Percentiles rank a stretch among this genome's conserved stretches.
phyloP scores from a whole-genome alignment of 1,284 basidiomycete species.

The Ceratobasidium sp. region DNA sequence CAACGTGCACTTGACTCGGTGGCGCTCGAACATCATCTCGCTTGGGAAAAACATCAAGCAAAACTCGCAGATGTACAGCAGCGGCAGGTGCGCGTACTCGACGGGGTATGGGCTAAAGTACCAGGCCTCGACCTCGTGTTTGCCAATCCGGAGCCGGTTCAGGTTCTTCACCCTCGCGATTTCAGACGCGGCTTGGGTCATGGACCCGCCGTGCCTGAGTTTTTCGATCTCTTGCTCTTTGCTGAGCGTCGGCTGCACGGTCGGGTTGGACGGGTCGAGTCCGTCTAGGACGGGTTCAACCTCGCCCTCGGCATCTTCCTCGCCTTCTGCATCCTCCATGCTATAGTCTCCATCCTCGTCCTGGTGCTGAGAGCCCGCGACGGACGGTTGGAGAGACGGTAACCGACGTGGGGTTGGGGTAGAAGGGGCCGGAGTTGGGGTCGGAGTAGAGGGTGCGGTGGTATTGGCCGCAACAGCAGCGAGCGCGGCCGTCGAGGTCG shows the following conservation, averaged over 20 bases:
- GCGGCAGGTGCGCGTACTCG: constrained; percentile 95
- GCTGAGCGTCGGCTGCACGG: constrained; percentile 60
- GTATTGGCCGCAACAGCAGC: constrained; percentile 41
- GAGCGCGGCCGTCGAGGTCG: constrained; percentile 51
- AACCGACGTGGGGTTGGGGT: constrained; percentile 37
- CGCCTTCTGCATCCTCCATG: constrained; percentile 51
- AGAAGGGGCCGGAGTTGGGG: constrained; percentile 40
- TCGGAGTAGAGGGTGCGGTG: not conserved
- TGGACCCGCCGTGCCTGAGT: constrained; percentile 95
- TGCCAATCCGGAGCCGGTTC: constrained; percentile 96
- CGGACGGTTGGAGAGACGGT: constrained; percentile 43
- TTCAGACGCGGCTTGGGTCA: constrained; percentile 99
- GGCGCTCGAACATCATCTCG: constrained; percentile 88
- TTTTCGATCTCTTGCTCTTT: constrained; percentile 99
- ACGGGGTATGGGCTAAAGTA: constrained; percentile 99
- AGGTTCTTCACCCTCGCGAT: constrained; percentile 98
- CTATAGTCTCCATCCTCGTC: constrained; percentile 63
- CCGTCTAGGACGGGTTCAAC: constrained; percentile 59
- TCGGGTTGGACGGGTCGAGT: constrained; percentile 60
- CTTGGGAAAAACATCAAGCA: constrained; percentile 93
- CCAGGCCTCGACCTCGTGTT: constrained; percentile 98
- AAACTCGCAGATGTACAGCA: constrained; percentile 99
- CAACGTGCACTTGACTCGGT: constrained; percentile 92
- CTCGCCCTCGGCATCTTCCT: constrained; percentile 58
- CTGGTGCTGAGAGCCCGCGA: constrained; percentile 49